Evolutionary conservation across 805 yeast genomes (phyloP).

Genomic region (Ascoidea tarda): DNA sequence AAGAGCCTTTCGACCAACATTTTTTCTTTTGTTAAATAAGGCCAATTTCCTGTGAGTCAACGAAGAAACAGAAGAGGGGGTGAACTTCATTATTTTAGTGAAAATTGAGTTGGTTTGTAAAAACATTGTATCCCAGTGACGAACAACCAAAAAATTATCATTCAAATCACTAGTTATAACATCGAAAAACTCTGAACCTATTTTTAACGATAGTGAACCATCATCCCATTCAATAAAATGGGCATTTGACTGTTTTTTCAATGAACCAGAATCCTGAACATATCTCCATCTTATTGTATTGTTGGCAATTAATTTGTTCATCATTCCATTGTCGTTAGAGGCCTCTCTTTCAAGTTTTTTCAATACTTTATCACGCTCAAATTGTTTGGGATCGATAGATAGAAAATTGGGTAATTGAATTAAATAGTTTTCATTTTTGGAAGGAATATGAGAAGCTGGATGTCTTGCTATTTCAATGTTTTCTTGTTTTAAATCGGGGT

Average conservation of each 20-base stretch:
- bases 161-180: slow-evolving; percentile 46
- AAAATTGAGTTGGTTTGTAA: slow-evolving; percentile 57
- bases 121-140: slow-evolving; percentile 59
- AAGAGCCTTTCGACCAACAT: slow-evolving; percentile 19
- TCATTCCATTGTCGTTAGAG: slow-evolving; percentile 35
- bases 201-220: slow-evolving; percentile 71
- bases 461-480: slow-evolving; percentile 25
- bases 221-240: slow-evolving; percentile 91
- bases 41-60: slow-evolving; percentile 72
- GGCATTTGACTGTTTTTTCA: slow-evolving; percentile 77
- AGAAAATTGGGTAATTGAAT: slow-evolving; percentile 75
- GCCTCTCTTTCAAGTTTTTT: slow-evolving; percentile 18
- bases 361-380: slow-evolving; percentile 48
- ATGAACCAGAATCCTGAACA: slow-evolving; percentile 53
- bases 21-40: slow-evolving; percentile 36
- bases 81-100: slow-evolving; percentile 51
- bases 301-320: slow-evolving; percentile 55
- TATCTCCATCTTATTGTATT: slow-evolving; percentile 94
- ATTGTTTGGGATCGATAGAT: slow-evolving; percentile 73
- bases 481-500: slow-evolving; percentile 4
- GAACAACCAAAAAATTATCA: slow-evolving; percentile 59
- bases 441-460: slow-evolving; percentile 31
- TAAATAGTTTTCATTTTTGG: slow-evolving; percentile 23
- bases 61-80: slow-evolving; percentile 86
- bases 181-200: slow-evolving; percentile 83